Evolutionary conservation across 2,329 filamentous ascomycete genomes (phyloP).

Genomic region (Rugonectria rugulosa): DNA sequence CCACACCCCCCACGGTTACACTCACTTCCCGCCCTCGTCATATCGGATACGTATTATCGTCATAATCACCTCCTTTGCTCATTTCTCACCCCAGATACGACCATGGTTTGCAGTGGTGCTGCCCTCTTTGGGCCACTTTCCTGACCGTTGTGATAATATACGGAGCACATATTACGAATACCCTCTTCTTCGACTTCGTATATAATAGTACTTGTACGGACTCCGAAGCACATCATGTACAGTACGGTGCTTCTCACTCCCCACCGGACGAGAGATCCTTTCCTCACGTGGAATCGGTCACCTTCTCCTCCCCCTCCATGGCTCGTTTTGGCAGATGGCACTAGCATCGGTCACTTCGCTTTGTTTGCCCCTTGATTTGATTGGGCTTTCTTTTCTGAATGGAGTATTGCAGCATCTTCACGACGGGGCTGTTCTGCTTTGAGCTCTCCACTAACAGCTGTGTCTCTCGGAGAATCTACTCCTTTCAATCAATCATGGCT

Average conservation of each 20-base stretch:
- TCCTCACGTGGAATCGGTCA: neutral
- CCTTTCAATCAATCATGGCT: neutral
- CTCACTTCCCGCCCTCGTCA: neutral
- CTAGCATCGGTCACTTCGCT: neutral
- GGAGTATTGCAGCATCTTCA: too few relatives aligned
- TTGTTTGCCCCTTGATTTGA: neutral
- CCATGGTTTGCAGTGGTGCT: conserved; percentile 1
- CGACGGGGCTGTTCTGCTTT: neutral
- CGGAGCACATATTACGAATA: too few relatives aligned
- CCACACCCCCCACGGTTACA: neutral
- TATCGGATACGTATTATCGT: too few relatives aligned
- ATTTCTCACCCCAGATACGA: conserved; percentile 14
- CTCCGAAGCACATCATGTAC: too few relatives aligned
- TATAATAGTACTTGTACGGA: too few relatives aligned
- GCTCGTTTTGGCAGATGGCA: neutral
- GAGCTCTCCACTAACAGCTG: neutral
- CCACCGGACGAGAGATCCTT: conserved; percentile 4
- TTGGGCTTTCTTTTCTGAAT: neutral
- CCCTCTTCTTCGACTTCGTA: too few relatives aligned
- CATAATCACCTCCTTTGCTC: conserved; percentile 9
- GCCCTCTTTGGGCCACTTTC: neutral
- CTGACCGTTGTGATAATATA: neutral
- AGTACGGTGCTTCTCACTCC: conserved; percentile 6
- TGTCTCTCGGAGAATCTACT: conserved; percentile 3
- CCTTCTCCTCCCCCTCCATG: neutral